Base-by-base conservation (phyloP, 208 protist genomes). In the Trypanosomatidae sp. region DNA sequence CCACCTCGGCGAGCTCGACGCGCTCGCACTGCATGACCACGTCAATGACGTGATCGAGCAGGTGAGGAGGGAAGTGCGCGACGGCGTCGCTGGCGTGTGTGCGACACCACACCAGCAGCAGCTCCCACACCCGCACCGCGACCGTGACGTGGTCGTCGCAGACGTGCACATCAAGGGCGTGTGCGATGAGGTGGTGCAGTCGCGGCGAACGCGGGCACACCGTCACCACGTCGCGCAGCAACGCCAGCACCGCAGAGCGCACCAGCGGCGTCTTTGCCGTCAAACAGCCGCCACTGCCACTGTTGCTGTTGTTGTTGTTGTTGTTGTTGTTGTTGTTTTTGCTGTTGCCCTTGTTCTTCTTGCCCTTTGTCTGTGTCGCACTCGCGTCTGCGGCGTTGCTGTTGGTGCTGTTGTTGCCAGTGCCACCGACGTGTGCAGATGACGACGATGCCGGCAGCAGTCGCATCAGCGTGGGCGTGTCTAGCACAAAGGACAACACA, bases 71-170 rank as follows among this genome's bases (percentile, higher is more conserved):
- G 43, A 89, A 69, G 54, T 81, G 55, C 8, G 40, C 51, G 44
- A 87, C 65, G 8, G 71, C 68, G 22, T 76, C 75, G 6, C 33
- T 28, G 15, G 62, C 25, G 25, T 66, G 56, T 3, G 51, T 66
- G 19, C 63, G 49, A 49, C 68, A 88, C 85, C 85, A 93, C 33
- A 75, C 48, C 3, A 89, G 68, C 7, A 90, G 44, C 10, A 93
- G 61, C 54, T 93, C 80, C 81, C 85, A 93, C 20, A 61, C 62
- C 3, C 80, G 56, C 7, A 63, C 64, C 0, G 71, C 62, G 16
- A 89, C 66, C 6, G 62, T 56, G 8, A 61, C 48, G 43, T 80
- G 47, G 22, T 40, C 7, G 32, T 89, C 77, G 6, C 64, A 24
- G 20, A 93, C 59, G 0, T 63, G 45, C 8, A 66, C 60, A 6